Conservation (phyloP, 2,329 filamentous ascomycete species). For the Torrubiella hemipterigena region DNA sequence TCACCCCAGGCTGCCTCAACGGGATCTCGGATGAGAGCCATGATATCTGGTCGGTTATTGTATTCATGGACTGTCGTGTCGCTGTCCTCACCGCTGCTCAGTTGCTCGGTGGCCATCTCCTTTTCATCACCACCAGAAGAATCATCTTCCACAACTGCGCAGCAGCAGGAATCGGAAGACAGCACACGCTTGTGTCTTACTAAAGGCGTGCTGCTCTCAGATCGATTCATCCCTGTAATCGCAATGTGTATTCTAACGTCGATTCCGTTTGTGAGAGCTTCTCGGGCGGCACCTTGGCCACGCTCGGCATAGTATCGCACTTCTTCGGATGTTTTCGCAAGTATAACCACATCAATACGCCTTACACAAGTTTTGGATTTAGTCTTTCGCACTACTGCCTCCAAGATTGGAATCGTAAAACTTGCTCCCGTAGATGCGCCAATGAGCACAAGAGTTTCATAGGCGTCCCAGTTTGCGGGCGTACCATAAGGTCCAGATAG, state of each 20-base stretch:
- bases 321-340: slow-evolving; percentile 39
- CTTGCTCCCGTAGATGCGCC: slow-evolving; percentile 53
- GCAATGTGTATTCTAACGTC: slow-evolving; percentile 41
- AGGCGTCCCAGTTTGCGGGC: slow-evolving; percentile 44
- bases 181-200: neutral
- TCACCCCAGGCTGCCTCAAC: slow-evolving; percentile 48
- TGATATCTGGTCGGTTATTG: slow-evolving; percentile 35
- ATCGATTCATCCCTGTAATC: slow-evolving; percentile 26
- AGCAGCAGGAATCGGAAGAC: slow-evolving; percentile 12
- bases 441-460: slow-evolving; percentile 47
- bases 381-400: slow-evolving; percentile 33
- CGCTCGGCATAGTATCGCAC: slow-evolving; percentile 42
- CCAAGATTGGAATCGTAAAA: slow-evolving; percentile 47
- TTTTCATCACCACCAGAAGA: no score
- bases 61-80: slow-evolving; percentile 26
- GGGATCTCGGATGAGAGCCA: slow-evolving; percentile 35
- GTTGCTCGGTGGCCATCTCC: no score
- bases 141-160: no score
- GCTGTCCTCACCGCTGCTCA: slow-evolving; percentile 5
- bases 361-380: slow-evolving; percentile 32
- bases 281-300: slow-evolving; percentile 29
- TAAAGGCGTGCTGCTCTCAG: neutral
- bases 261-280: slow-evolving; percentile 29
- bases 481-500: slow-evolving; percentile 44
- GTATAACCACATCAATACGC: slow-evolving; percentile 39